Conservation (phyloP, 2,329 filamentous ascomycete species). For the Colletotrichum tamarilloi region DNA sequence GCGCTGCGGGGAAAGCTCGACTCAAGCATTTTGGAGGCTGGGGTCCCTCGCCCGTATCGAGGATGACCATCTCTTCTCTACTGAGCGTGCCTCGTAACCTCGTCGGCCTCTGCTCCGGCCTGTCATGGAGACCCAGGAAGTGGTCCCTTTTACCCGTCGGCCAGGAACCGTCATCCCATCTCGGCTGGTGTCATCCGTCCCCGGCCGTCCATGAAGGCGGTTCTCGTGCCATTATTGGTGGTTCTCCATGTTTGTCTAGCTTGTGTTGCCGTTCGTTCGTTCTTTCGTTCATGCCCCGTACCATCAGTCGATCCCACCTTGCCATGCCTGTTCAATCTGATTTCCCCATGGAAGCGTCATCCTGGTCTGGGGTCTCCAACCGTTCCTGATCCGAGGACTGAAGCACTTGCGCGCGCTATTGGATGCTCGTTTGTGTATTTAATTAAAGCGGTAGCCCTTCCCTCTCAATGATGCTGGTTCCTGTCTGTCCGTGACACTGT, state of each 20-base stretch:
- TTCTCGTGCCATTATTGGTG: conserved; percentile 16
- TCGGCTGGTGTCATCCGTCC: not conserved
- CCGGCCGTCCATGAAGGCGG: conserved; percentile 5
- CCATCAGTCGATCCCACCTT: conserved; percentile 7
- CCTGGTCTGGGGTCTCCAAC: conserved; percentile 17
- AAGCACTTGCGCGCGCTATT: not conserved
- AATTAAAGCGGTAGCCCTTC: conserved; percentile 11
- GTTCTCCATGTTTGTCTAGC: not conserved
- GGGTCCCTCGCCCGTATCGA: conserved; percentile 3
- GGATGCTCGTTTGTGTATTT: not conserved
- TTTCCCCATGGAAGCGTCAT: conserved; percentile 22
- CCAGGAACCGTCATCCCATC: conserved; percentile 16
- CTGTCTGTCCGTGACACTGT: not conserved
- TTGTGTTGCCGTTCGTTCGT: conserved; percentile 6
- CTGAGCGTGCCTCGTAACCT: not conserved
- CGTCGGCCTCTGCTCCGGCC: not conserved
- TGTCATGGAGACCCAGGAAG: not conserved
- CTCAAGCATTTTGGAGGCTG: conserved; percentile 5
- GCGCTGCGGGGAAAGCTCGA: conserved; percentile 27
- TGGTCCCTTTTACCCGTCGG: conserved; percentile 28
- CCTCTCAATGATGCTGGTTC: not conserved
- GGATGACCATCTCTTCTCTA: conserved; percentile 10
- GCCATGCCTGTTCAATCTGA: conserved; percentile 10
- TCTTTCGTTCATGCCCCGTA: not conserved
- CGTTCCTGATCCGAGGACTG: conserved; percentile 13